Conservation (phyloP, 495 filamentous ascomycete genomes). For the Apiosordaria backusii region DNA sequence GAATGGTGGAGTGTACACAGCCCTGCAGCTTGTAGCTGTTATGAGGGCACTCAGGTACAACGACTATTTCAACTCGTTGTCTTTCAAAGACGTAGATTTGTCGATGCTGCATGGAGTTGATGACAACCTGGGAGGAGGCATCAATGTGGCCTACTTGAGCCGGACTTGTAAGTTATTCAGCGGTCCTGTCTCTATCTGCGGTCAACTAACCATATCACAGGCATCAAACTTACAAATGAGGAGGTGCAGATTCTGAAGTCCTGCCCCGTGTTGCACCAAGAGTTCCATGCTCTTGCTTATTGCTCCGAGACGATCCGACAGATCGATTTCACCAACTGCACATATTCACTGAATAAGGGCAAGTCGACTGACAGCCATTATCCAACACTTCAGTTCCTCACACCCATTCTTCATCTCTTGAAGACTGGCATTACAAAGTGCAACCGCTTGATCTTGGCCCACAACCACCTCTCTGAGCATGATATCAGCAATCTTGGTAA, state of each 20-base stretch:
- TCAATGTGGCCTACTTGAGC: slow-evolving; percentile 31
- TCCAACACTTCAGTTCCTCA: slow-evolving; percentile 29
- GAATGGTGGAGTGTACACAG: slow-evolving; percentile 58
- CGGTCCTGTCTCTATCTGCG: not conserved
- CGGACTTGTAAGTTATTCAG: slow-evolving; percentile 26
- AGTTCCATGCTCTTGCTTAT: slow-evolving; percentile 47
- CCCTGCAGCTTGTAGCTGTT: slow-evolving; percentile 76
- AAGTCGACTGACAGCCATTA: not conserved
- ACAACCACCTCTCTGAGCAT: slow-evolving; percentile 22
- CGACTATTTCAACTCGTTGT: slow-evolving; percentile 81
- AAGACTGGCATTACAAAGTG: slow-evolving; percentile 31
- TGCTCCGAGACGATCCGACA: slow-evolving; percentile 43
- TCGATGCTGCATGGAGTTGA: slow-evolving; percentile 31
- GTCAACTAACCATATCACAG: slow-evolving; percentile 20
- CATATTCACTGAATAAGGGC: slow-evolving; percentile 17
- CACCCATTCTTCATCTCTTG: slow-evolving; percentile 32
- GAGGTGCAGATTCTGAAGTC: slow-evolving; percentile 38
- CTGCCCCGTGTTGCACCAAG: slow-evolving; percentile 43
- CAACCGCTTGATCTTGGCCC: slow-evolving; percentile 28
- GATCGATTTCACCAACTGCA: slow-evolving; percentile 42
- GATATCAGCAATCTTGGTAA: slow-evolving; percentile 33
- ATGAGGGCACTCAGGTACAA: slow-evolving; percentile 89
- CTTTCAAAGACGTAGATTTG: slow-evolving; percentile 72
- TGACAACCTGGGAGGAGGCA: slow-evolving; percentile 30
- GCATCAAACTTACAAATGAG: slow-evolving; percentile 26